Percentiles rank a stretch among this genome's conserved stretches.
phyloP scores from a whole-genome alignment of 2,329 filamentous ascomycete genomes.

The Exophiala oligosperma region DNA sequence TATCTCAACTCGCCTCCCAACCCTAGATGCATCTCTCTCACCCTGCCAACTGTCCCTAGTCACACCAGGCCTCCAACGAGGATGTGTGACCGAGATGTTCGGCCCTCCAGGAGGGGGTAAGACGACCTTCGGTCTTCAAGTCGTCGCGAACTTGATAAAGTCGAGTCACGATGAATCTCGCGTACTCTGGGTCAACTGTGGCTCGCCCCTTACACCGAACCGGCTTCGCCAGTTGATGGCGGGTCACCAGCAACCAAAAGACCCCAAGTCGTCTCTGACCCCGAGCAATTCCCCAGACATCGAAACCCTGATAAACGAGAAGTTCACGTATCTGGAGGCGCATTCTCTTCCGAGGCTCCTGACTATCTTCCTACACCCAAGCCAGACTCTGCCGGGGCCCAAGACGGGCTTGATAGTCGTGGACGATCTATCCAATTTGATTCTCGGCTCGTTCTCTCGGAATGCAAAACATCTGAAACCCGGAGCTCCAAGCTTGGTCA shows the following conservation, averaged over 20 bases:
- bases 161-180: conserved; percentile 48
- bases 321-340: conserved; percentile 65
- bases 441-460: conserved; percentile 75
- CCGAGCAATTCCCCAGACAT: neutral
- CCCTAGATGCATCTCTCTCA: conserved; percentile 53
- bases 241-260: conserved; percentile 11
- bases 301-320: conserved; percentile 36
- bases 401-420: conserved; percentile 70
- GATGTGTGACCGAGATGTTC: conserved; percentile 83
- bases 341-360: conserved; percentile 66
- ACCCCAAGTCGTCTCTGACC: conserved; percentile 6
- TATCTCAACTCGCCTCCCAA: conserved; percentile 57
- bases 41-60: conserved; percentile 6
- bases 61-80: conserved; percentile 48
- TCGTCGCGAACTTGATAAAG: conserved; percentile 63
- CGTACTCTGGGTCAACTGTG: conserved; percentile 74
- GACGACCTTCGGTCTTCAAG: conserved; percentile 74
- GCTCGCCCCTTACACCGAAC: conserved; percentile 47
- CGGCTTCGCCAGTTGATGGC: conserved; percentile 52
- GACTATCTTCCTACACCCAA: conserved; percentile 70
- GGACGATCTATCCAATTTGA: conserved; percentile 73
- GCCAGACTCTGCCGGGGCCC: conserved; percentile 60
- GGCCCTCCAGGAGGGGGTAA: conserved; percentile 85
- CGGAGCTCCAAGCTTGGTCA: conserved; percentile 25
- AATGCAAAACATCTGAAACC: conserved; percentile 37